Percentiles rank a stretch among this genome's conserved stretches.
phyloP scores from a whole-genome alignment of 2,329 filamentous ascomycete species.

The Penicillium vulpinum region DNA sequence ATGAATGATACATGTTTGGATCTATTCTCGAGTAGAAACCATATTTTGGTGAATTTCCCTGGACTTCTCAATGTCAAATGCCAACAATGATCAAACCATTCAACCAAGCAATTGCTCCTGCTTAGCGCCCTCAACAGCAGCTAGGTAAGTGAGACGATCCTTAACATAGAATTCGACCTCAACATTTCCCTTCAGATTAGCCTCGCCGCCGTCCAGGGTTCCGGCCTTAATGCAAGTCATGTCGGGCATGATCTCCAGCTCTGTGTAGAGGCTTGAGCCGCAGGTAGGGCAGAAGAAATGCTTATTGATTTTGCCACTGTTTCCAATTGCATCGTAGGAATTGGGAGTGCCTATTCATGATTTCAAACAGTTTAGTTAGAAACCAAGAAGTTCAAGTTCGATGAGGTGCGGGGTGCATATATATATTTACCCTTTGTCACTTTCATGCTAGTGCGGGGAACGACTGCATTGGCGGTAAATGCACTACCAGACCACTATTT shows the following conservation, averaged over 20 bases:
- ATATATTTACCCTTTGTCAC: conserved; percentile 49
- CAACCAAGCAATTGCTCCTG: conserved; percentile 43
- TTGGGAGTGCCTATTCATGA: conserved; percentile 46
- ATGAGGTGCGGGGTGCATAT: not conserved
- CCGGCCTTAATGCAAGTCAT: conserved; percentile 55
- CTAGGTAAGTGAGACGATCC: conserved; percentile 50
- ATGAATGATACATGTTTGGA: not conserved
- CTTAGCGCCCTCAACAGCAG: conserved; percentile 47
- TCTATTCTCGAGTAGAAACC: not conserved
- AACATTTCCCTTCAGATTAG: conserved; percentile 46
- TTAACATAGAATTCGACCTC: conserved; percentile 56
- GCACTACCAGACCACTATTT: conserved; percentile 53
- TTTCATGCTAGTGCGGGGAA: conserved; percentile 50
- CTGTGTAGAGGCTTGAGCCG: conserved; percentile 54
- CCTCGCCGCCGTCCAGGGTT: conserved; percentile 51
- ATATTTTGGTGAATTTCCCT: not conserved
- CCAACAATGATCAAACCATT: not conserved
- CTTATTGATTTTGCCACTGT: conserved; percentile 56
- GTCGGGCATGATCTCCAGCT: conserved; percentile 56
- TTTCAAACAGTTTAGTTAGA: not conserved
- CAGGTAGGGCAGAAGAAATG: conserved; percentile 58
- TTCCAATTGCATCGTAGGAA: conserved; percentile 50
- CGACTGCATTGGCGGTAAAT: conserved; percentile 56
- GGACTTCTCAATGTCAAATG: not conserved
- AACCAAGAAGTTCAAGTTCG: not conserved